phyloP scores from a whole-genome alignment of 1,284 basidiomycete species.

The Melanopsichium pennsylvanicum region DNA sequence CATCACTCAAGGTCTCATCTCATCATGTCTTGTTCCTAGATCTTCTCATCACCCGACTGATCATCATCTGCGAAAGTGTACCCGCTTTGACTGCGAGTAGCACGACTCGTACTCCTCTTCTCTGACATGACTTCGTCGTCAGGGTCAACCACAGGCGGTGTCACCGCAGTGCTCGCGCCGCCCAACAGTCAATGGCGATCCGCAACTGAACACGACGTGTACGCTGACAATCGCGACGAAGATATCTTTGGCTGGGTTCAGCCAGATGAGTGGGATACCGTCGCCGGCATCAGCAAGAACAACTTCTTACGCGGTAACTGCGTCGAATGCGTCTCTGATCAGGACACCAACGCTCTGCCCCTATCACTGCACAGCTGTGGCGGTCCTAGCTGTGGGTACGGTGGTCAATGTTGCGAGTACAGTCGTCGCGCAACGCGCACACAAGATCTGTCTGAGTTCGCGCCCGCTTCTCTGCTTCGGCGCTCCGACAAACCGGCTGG shows the following conservation, averaged over 20 bases:
- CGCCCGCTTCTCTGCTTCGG: slow-evolving; percentile 7
- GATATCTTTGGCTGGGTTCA: slow-evolving; percentile 49
- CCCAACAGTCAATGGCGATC: slow-evolving; percentile 10
- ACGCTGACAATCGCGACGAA: slow-evolving; percentile 43
- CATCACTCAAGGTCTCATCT: too few species aligned
- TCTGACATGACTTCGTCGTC: not conserved
- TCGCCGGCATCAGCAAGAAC: slow-evolving; percentile 39
- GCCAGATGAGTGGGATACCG: slow-evolving; percentile 44
- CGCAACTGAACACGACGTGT: slow-evolving; percentile 39
- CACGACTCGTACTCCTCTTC: not conserved
- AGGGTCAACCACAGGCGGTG: not conserved
- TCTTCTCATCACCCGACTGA: not conserved
- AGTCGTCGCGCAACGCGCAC: slow-evolving; percentile 28
- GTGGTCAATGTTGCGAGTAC: slow-evolving; percentile 43
- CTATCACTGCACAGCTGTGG: slow-evolving; percentile 25
- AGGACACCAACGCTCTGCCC: slow-evolving; percentile 1
- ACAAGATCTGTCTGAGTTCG: slow-evolving; percentile 3
- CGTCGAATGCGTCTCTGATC: slow-evolving; percentile 18
- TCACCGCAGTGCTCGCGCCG: not conserved
- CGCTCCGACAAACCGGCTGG: not conserved
- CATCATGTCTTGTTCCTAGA: not conserved
- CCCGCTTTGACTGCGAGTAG: not conserved
- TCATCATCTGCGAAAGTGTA: not conserved
- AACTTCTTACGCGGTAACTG: slow-evolving; percentile 41
- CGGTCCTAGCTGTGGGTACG: slow-evolving; percentile 39